A percentile compares a stretch with the other conserved stretches of the same genome.
Evolutionary conservation across 331 rosid genomes (phyloP).

Genomic region (Malus hybrid): DNA sequence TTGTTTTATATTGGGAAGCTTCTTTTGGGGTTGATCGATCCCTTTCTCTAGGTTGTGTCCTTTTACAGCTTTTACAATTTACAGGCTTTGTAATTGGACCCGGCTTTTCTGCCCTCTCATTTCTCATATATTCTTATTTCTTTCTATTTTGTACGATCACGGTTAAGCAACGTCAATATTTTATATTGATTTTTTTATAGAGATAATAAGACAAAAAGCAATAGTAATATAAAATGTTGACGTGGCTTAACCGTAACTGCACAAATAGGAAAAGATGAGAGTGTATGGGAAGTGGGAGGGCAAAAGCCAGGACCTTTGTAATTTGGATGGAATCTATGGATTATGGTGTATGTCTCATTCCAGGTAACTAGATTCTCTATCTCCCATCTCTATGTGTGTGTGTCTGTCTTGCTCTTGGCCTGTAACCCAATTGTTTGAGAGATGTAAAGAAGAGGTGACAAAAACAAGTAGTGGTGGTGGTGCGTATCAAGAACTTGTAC

Average conservation of each 20-base stretch:
- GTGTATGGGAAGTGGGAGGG: too few species aligned
- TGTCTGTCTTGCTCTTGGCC: not conserved
- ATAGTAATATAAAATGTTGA: too few species aligned
- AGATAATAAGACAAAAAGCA: too few species aligned
- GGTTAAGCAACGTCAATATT: too few species aligned
- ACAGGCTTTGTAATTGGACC: not conserved
- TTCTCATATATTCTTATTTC: too few species aligned
- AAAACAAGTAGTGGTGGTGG: not conserved
- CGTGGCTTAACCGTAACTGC: too few species aligned
- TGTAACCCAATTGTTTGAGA: not conserved
- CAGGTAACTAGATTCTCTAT: not conserved
- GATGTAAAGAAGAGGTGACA: not conserved
- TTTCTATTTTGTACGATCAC: too few species aligned
- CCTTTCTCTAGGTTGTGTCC: not conserved
- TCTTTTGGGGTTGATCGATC: not conserved
- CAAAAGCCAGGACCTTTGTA: not conserved
- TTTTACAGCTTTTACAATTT: not conserved
- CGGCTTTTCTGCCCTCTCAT: too few species aligned
- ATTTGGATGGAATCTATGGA: not conserved
- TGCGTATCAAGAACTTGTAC: not conserved
- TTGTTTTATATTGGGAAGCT: constrained; percentile 2
- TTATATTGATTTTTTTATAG: too few species aligned
- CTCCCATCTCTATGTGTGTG: too few species aligned
- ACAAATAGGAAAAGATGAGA: too few species aligned
- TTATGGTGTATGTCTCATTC: not conserved